Evolutionary conservation across 768 basidiomycete genomes (phyloP), one percentile per base, ranked within the genome.

Genomic region (Hebeloma cylindrosporum): DNA sequence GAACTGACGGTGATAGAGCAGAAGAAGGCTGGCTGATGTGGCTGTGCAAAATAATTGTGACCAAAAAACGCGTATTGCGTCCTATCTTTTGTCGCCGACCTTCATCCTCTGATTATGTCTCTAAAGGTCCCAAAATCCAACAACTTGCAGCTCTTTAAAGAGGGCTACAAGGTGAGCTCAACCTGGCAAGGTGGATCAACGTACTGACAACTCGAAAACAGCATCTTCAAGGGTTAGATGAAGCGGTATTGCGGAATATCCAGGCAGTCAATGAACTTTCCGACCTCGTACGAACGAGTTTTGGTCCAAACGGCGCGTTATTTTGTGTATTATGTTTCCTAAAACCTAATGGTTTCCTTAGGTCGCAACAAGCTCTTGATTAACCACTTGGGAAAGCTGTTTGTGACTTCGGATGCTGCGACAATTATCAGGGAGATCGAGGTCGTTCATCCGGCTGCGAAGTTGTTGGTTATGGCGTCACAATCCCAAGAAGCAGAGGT

Each of bases 371-470:
- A 99, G 67, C 82, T 99, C 43, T 71, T 99, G 64, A 95, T 99
- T 70, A 99, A 99, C 66, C 95, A 98, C 67, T 76, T 99, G 26
- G 93, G 93, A 43, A 79, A 84, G 65, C 77, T 97, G 28, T 98
- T 98, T 68, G 94, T 98, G 48, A 99, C 96, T 25, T 95, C 93
- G 35, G 95, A 99, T 79, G 95, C 96, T 7, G 96, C 96, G 9
- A 98, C 95, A 47, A 98, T 99, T 67, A 93, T 99, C 60, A 80
- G 87, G 53, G 96, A 99, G 71, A 84, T 98, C 61, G 96, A 99
- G 62, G 93, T 99, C 45, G 93, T 98, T 11, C 96, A 99, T 66
- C 96, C 96, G 1, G 96, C 95, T 4, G 96, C 94, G 23, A 99
- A 98, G 63, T 74, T 99, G n/a, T 71, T 98, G n/a, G 95, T 97